Conservation (phyloP, 179 eudicot genomes). For the Heliamphora pulchella region DNA sequence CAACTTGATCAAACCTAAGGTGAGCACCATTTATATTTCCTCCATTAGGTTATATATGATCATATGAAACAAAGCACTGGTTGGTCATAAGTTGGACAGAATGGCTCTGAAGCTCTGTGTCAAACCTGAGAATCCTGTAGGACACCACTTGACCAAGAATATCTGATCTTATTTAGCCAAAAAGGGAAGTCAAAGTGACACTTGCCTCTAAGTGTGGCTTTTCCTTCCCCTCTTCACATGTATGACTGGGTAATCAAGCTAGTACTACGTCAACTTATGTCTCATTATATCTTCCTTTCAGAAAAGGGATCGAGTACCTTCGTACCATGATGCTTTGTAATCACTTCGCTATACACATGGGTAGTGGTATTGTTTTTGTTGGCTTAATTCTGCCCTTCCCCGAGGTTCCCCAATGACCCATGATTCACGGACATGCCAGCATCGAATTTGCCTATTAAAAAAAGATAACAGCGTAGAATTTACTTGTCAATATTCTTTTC, state of each 20-base stretch:
- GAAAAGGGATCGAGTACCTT: no score
- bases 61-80: background rate
- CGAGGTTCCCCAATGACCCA: no score
- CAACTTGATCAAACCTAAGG: background rate
- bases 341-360: background rate
- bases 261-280: background rate
- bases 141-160: background rate
- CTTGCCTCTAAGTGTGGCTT: background rate
- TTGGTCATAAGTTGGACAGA: background rate
- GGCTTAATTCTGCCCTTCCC: background rate
- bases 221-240: background rate
- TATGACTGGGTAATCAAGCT: background rate
- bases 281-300: background rate
- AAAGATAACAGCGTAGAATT: no score
- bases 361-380: background rate
- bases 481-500: background rate
- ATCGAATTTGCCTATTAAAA: no score
- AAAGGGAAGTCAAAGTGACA: background rate
- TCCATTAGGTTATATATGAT: background rate
- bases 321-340: background rate
- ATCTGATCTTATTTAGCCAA: background rate
- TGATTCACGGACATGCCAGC: no score
- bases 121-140: constrained; percentile 7
- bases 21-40: background rate
- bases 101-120: background rate